A percentile compares a stretch with the other conserved stretches of the same genome.
phyloP scores from a whole-genome alignment of 2,329 filamentous ascomycete species.

The Colletotrichum sp. region DNA sequence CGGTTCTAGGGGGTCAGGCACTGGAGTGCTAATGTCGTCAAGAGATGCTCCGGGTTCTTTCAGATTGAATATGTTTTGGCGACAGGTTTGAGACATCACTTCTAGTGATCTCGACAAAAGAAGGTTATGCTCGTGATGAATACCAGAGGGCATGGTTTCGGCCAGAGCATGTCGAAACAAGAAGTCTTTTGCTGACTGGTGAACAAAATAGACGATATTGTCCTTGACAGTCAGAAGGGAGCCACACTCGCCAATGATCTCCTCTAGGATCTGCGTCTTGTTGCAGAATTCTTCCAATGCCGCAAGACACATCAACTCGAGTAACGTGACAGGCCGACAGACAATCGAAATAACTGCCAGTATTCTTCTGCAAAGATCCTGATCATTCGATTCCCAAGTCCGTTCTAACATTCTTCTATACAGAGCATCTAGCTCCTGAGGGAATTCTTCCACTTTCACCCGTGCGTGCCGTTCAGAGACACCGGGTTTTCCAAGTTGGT shows the following conservation, averaged over 20 bases:
- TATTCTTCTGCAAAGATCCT: constrained; percentile 34
- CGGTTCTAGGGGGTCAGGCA: constrained; percentile 17
- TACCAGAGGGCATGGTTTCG: constrained; percentile 26
- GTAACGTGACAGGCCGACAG: constrained; percentile 36
- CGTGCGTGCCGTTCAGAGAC: constrained; percentile 1
- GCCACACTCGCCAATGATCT: neutral
- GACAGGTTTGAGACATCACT: constrained; percentile 29
- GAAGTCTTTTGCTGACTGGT: constrained; percentile 50
- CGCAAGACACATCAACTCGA: constrained; percentile 34
- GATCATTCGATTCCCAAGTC: constrained; percentile 32
- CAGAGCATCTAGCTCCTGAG: constrained; percentile 36
- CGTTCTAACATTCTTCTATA: constrained; percentile 43
- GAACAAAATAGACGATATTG: constrained; percentile 39
- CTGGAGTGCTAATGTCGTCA: neutral
- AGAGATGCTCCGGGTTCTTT: neutral
- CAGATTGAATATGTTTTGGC: constrained; percentile 39
- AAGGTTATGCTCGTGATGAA: constrained; percentile 26
- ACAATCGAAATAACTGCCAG: constrained; percentile 33
- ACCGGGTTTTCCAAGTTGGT: constrained; percentile 8
- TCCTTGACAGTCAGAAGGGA: constrained; percentile 32
- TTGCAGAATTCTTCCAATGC: neutral
- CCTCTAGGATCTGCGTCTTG: neutral
- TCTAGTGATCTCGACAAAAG: constrained; percentile 39
- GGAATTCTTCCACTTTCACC: constrained; percentile 26
- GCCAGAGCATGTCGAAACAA: accelerated